Evolutionary conservation across 306 rosid genomes (phyloP), one percentile per base, ranked within the genome.

Genomic region (Gastrolobium villosum): DNA sequence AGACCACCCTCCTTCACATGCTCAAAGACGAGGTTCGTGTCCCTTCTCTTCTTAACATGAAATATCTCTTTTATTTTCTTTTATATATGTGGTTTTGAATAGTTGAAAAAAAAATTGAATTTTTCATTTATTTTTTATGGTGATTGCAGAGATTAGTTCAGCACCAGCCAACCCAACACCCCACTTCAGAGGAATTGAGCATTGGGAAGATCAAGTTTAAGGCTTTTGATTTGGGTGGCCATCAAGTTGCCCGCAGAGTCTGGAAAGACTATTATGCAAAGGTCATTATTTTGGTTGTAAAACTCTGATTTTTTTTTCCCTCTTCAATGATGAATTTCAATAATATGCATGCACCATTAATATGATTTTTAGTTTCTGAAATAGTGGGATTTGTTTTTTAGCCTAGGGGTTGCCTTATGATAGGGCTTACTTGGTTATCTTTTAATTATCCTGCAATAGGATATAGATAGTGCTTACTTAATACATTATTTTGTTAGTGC

Each of bases 151-250:
- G 92, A 74, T 62, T 88, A 65, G 90, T 88, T 60, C 90, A 88
- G 70, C 90, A 88, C 64, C 90, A 88, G 26, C 92, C 92, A 30
- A 86, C 90, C 46, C 92, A 88, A 72, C 75, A 88, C 57, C 92
- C 90, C 72, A 88, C 90, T 36, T 88, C 90, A 31, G 92, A 88
- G 84, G 92, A 88, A 72, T 49, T 88, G 77, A 86, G 88, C 84
- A 88, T 88, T 14, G 92, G 92, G 83, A 55, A 80, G 70, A 88
- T 88, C 80, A 88, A 88, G 83, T 88, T 88, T 85, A 88, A 88
- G 75, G 92, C 92, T 50, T 88, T 88, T 64, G 92, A 88, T 86
- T 86, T 88, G 87, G 92, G 92, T 6, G 92, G 92, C 6, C 90
- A 86, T 50, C 87, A 84, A 77, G 78, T 88, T 69, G 88, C 92